Evolutionary conservation across 2,329 filamentous ascomycete genomes (phyloP).

Genomic region (Fusarium clavum): DNA sequence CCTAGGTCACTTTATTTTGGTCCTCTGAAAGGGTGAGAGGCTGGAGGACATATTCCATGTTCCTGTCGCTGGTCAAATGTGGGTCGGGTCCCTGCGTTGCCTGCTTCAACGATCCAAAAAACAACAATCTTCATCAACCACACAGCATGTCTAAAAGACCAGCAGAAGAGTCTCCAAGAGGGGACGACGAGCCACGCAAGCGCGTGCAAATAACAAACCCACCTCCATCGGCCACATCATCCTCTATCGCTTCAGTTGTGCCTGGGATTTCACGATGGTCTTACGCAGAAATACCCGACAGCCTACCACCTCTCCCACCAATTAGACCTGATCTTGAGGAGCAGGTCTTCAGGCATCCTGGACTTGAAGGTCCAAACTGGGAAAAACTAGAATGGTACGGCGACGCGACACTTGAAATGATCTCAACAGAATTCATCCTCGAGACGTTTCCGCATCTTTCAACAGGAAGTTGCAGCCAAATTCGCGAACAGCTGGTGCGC

Average conservation of each 20-base stretch:
- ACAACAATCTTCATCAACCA: conserved; percentile 3
- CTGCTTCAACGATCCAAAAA: neutral
- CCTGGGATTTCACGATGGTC: conserved; percentile 56
- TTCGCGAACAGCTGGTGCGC: conserved; percentile 82
- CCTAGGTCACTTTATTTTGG: too few relatives aligned
- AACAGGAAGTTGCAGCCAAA: conserved; percentile 77
- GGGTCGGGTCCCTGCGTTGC: neutral
- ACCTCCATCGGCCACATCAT: neutral
- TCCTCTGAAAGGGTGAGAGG: too few relatives aligned
- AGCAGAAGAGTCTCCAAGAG: neutral
- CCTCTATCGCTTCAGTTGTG: conserved; percentile 12
- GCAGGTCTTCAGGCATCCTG: conserved; percentile 75
- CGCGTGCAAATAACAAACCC: conserved; percentile 25
- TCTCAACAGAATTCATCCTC: conserved; percentile 80
- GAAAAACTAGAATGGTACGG: conserved; percentile 90
- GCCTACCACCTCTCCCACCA: conserved; percentile 69
- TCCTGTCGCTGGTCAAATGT: neutral
- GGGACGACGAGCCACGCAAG: conserved; percentile 30
- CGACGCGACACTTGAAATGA: conserved; percentile 84
- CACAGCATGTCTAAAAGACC: conserved; percentile 19
- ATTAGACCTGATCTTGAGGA: conserved; percentile 71
- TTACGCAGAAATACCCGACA: conserved; percentile 59
- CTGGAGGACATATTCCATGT: neutral
- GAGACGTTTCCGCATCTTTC: conserved; percentile 73
- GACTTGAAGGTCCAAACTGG: conserved; percentile 65